Base-by-base conservation (phyloP, 139 green algal species). In the Chlorella ohadii region DNA sequence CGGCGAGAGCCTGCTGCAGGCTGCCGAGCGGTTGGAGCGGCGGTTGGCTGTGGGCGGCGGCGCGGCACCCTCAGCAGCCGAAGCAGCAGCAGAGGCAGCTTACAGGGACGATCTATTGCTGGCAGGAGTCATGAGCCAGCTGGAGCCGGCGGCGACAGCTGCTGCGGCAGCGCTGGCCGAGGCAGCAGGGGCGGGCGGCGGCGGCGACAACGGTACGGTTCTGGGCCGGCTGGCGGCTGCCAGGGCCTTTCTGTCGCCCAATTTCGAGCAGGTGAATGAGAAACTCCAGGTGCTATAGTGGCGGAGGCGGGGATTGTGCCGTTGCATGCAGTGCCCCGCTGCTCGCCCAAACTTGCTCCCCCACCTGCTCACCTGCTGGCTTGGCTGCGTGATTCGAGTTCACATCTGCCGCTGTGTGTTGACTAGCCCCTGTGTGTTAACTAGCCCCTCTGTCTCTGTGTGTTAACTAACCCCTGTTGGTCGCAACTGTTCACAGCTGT, bases 211-310 rank as follows among this genome's bases (percentile, higher is more conserved):
- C 19, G 76, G 59, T 16, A 23, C 76, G 20, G 72, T 70, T 31
- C 57, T 88, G 76, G 84, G 84, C 3, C 44, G 41, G 4, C 61
- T 66, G 13, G 64, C 47, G 0, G 84, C 74, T 2, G 84, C 84
- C 16, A 72, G 84, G 6, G 84, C 84, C 61, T 88, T 88, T 47
- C 79, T 88, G 66, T 80, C 70, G 23, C 84, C 84, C 36, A 70
- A 68, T 17, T 78, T 88, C 28, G 84, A 88, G 74, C 41, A 59
- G 72, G 59, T 82, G 9, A 11, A 31, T 3, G 4, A 22, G 6
- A 4, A 4, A 4, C 4, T 38, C n/a, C n/a, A n/a, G n/a, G n/a
- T 51, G 44, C 44, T 51, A 9, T 9, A 51, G 44, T 6, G 44
- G 31, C 1, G 66, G 66, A 27, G 70, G 9, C 4, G 23, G 23